These are phyloP conservation scores for Nidula niveotomentosa DNA, from an alignment of 1,284 basidiomycete genomes.

Conservation along the genomic window DNA sequence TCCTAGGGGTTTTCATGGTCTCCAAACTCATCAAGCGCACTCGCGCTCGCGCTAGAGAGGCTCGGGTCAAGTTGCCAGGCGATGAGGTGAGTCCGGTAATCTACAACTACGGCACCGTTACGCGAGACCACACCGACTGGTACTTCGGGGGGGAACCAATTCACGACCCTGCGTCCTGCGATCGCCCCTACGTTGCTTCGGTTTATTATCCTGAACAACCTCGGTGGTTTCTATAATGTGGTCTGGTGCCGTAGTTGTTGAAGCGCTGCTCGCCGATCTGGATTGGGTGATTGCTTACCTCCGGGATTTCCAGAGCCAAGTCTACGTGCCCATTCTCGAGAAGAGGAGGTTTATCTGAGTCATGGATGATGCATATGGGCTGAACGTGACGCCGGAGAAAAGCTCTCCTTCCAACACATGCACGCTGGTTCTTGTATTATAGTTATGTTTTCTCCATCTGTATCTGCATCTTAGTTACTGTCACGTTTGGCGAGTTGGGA, in stretches of 20 bases:
- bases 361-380: too few species aligned
- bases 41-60: slow-evolving; percentile 39
- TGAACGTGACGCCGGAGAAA: too few species aligned
- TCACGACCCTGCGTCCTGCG: slow-evolving; percentile 13
- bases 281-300: slow-evolving; percentile 15
- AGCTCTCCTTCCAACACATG: too few species aligned
- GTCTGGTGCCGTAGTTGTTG: slow-evolving; percentile 3
- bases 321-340: slow-evolving; percentile 22
- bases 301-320: slow-evolving; percentile 17
- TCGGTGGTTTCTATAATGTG: slow-evolving; percentile 29
- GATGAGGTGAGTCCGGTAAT: slow-evolving; percentile 54
- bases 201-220: slow-evolving; percentile 29
- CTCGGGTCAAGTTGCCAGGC: slow-evolving; percentile 46
- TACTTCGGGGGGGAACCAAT: slow-evolving; percentile 3
- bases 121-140: slow-evolving; percentile 11
- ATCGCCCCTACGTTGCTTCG: slow-evolving; percentile 17
- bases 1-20: slow-evolving; percentile 42
- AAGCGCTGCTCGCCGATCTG: slow-evolving; percentile 4
- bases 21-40: slow-evolving; percentile 39
- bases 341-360: slow-evolving; percentile 29
- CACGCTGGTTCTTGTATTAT: too few species aligned
- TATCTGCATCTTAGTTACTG: too few species aligned
- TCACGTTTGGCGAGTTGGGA: too few species aligned
- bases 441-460: too few species aligned
- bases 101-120: slow-evolving; percentile 33